Evolutionary conservation across 202 grass and related monocot genomes (phyloP), one percentile per base, ranked within the genome.

Genomic region (Schoenoplectus triqueter): DNA sequence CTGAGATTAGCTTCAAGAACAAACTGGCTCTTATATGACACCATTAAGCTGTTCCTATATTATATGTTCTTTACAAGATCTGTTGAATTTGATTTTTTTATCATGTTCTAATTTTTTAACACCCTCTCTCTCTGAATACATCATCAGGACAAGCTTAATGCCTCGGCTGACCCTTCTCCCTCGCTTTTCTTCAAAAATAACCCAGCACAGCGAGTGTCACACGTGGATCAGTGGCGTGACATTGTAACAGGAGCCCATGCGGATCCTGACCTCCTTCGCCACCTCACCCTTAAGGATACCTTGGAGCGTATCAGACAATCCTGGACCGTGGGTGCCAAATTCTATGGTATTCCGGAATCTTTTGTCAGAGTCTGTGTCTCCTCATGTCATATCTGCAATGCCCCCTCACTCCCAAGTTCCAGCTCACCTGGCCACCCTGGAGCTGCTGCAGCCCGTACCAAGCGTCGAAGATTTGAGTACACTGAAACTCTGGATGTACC

Each of bases 151-250:
- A 99, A 99, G 86, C 96, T 99, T 75, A 85, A 76, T 10, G 90
- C 91, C 7, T 88, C 89, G 6, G 19, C 80, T 45, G 91, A 92
- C 10, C 81, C 80, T 7, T n/a, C 15, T 6, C 82, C 86, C 0
- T 84, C 88, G 73, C 96, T 99, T 69, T 92, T 92, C 91, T 99
- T 99, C 87, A 99, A 99, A 87, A 91, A 82, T 88, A 99, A 95
- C 82, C 51, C 93, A 0, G 55, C 78, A 51, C 93, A 94, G 86
- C 87, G 93, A 22, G 93, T 99, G 68, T 99, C 96, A 10, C 91
- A 95, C 14, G 91, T 94, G 47, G 93, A 87, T 75, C 92, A 95
- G 85, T 99, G 96, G 96, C 88, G 84, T 86, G 91, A 92, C 63
- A 99, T 99, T 60, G 90, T 99, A 41, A 81, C 88, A 0, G 86